Evolutionary conservation across 2,329 filamentous ascomycete genomes (phyloP), one percentile per base, ranked within the genome.

Genomic region (Allantophomopsis lycopodina): DNA sequence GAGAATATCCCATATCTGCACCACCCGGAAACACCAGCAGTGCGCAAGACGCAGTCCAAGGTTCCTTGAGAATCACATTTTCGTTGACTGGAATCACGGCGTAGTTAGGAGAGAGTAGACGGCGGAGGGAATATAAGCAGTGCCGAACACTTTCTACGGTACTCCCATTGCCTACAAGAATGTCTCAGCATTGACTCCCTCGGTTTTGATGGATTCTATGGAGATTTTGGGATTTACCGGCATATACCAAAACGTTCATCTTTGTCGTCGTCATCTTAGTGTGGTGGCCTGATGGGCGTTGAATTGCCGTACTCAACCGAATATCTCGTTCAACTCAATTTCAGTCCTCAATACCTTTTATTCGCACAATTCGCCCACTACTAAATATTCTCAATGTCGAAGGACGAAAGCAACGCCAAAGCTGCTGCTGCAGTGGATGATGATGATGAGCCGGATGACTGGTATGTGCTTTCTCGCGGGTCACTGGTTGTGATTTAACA

Each of bases 371-470:
- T 28, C 8, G 23, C 11, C 7, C 4, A 12, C 23, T 6, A 28
- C 4, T 8, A 12, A 8, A 3, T 28, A 28, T 28, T 12, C 23
- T 40, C 38, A 15, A 52, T 55, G 52, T 51, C 53, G n/a, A 56
- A 54, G 43, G 41, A 46, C 36, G 51, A 52, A 36, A 51, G 43
- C 31, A 46, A 56, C 36, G 28, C 49, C 5, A 48, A 51, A 38
- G 41, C 40, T 15, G 43, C 57, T 21, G 49, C 59, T 14, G 55
- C 60, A 38, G 55, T 66, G 20, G 67, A 73, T 35, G 74, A 78
- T 31, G 83, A 89, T 42, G 87, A 95, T 60, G 89, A 95, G 60
- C 84, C 84, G 4, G 91, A 96, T 69, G 89, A 94, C 44, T 96
- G 89, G 91, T 96, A 66, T 61, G 50, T 33, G 30, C 35, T 16